Conservation (phyloP, 192 early-diverging fungal genomes). For the Paraglomus occultum region DNA sequence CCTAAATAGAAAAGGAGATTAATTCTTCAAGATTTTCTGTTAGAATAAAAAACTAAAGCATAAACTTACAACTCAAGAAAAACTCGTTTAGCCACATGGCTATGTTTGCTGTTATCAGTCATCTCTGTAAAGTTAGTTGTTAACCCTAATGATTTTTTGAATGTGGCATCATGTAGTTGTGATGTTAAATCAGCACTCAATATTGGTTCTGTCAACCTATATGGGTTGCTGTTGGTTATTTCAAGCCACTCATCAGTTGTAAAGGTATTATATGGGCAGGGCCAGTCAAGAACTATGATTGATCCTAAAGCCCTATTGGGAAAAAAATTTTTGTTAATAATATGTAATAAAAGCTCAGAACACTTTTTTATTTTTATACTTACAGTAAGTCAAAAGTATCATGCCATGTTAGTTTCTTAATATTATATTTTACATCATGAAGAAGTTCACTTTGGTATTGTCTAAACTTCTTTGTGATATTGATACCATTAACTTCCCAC, state of each 20-base stretch:
- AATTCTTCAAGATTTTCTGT: conserved; percentile 5
- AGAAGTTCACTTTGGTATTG: conserved; percentile 14
- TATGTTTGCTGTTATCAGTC: conserved; percentile 9
- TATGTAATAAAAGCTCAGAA: neutral
- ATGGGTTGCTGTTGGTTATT: conserved; percentile 12
- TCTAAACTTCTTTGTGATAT: conserved; percentile 19
- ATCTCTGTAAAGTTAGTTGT: conserved; percentile 13
- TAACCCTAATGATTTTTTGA: conserved; percentile 12
- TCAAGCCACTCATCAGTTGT: conserved; percentile 16
- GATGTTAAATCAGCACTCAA: conserved; percentile 3
- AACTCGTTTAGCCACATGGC: conserved; percentile 2
- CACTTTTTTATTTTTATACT: conserved; percentile 20
- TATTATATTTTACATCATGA: neutral
- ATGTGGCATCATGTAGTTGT: conserved; percentile 10
- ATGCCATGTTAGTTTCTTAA: conserved; percentile 23
- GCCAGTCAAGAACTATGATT: conserved; percentile 13
- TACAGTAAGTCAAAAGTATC: conserved; percentile 25
- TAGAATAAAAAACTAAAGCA: neutral
- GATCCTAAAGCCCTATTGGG: conserved; percentile 24
- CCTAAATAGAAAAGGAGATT: conserved; percentile 25
- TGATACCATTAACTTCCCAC: conserved; percentile 13
- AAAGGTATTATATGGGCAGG: conserved; percentile 16
- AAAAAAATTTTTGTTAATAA: conserved; percentile 1
- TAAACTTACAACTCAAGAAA: conserved; percentile 20
- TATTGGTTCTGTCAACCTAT: conserved; percentile 3